These are phyloP conservation scores for Colletotrichum lini DNA, from an alignment of 2,329 filamentous ascomycete species.

Conservation along the genomic window DNA sequence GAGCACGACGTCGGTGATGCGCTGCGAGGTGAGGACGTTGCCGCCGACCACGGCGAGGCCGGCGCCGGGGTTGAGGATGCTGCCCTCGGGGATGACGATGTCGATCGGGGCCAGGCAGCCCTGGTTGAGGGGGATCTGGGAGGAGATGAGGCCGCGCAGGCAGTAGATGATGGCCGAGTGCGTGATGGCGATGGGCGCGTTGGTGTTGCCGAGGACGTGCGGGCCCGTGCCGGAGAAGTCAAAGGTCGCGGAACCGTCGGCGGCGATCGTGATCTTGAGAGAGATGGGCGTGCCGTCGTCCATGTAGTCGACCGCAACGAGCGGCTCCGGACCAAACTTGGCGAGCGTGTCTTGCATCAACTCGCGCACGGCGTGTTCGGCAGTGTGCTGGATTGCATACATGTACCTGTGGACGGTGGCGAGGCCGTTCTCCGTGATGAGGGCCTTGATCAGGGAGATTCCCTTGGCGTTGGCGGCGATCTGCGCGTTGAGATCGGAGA, in stretches of 20 bases:
- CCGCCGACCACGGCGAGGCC: slow-evolving; percentile 87
- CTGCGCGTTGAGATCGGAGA: slow-evolving; percentile 83
- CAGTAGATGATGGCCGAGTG: slow-evolving; percentile 70
- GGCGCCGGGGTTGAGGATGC: slow-evolving; percentile 81
- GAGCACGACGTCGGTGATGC: slow-evolving; percentile 87
- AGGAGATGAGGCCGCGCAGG: slow-evolving; percentile 82
- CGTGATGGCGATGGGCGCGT: slow-evolving; percentile 50
- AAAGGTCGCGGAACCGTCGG: slow-evolving; percentile 78
- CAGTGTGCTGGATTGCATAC: slow-evolving; percentile 42
- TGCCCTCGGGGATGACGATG: slow-evolving; percentile 79
- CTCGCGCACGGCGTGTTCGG: slow-evolving; percentile 39
- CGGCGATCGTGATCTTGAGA: slow-evolving; percentile 67
- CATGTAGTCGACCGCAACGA: slow-evolving; percentile 81
- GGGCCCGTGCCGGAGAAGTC: slow-evolving; percentile 65
- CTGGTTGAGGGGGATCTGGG: slow-evolving; percentile 90
- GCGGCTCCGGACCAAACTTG: slow-evolving; percentile 76
- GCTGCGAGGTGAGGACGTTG: slow-evolving; percentile 85
- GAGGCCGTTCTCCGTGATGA: slow-evolving; percentile 85
- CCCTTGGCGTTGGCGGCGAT: slow-evolving; percentile 83
- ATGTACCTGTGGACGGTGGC: slow-evolving; percentile 68
- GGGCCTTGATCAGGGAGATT: slow-evolving; percentile 79
- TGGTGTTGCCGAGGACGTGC: slow-evolving; percentile 54
- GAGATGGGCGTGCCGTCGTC: slow-evolving; percentile 66
- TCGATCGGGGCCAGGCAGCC: slow-evolving; percentile 84
- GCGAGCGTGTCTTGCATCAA: slow-evolving; percentile 56